A percentile compares a stretch with the other conserved stretches of the same genome.
phyloP scores from a whole-genome alignment of 495 filamentous ascomycete species.

The Hypoxylon fragiforme region DNA sequence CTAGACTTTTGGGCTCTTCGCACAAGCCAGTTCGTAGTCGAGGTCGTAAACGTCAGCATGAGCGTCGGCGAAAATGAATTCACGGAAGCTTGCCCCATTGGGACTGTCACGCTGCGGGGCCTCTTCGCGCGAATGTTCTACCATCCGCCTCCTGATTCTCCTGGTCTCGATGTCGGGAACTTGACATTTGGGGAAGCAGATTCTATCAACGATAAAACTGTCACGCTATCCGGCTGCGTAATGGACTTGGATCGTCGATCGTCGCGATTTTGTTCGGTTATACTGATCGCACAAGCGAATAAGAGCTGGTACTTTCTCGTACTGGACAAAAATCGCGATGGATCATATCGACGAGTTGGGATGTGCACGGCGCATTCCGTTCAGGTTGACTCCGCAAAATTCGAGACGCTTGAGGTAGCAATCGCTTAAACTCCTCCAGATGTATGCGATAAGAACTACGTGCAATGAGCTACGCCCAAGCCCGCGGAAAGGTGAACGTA shows the following conservation, averaged over 20 bases:
- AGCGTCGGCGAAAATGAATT: slow-evolving; percentile 10
- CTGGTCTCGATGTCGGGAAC: slow-evolving; percentile 5
- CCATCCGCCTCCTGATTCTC: slow-evolving; percentile 6
- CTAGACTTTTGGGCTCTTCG: slow-evolving; percentile 24
- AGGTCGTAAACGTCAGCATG: slow-evolving; percentile 20
- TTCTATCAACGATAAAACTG: neutral
- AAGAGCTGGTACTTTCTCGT: slow-evolving; percentile 13
- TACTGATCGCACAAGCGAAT: slow-evolving; percentile 8
- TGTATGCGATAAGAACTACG: no score
- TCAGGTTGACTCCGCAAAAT: slow-evolving; percentile 11
- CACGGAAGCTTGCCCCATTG: neutral
- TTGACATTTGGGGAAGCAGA: slow-evolving; percentile 13
- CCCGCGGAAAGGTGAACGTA: no score
- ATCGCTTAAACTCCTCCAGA: slow-evolving; percentile 13
- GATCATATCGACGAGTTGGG: slow-evolving; percentile 14
- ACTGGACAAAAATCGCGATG: slow-evolving; percentile 12
- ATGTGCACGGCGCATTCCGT: slow-evolving; percentile 5
- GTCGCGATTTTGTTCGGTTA: slow-evolving; percentile 12
- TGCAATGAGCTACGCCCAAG: no score
- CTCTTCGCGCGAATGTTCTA: slow-evolving; percentile 17
- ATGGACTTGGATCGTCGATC: slow-evolving; percentile 25
- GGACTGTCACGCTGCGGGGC: slow-evolving; percentile 14
- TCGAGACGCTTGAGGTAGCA: slow-evolving; percentile 9
- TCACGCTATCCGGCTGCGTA: slow-evolving; percentile 2
- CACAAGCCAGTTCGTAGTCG: slow-evolving; percentile 5